Conservation (phyloP, 106 monocot genomes). For the Hemerocallis citrina region DNA sequence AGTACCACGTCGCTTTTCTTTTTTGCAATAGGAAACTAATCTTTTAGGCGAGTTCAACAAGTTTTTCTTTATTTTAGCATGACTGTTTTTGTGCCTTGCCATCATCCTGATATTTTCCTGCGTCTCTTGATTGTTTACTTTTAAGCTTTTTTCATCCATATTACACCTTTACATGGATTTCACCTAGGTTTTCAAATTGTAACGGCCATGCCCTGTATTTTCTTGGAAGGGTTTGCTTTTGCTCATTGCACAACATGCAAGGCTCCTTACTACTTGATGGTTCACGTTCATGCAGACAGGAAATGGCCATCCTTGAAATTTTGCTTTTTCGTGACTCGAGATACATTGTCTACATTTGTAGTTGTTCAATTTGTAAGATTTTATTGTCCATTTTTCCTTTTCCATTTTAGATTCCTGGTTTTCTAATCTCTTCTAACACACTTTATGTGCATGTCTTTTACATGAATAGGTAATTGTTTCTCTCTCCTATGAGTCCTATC, state of each 20-base stretch:
- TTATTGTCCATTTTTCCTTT: background rate
- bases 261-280: slow-evolving; percentile 91
- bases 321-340: slow-evolving; percentile 89
- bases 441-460: slow-evolving; percentile 1
- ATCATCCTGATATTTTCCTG: background rate
- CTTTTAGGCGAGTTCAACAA: too few relatives aligned
- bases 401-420: background rate
- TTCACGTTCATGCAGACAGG: slow-evolving; percentile 74
- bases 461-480: slow-evolving; percentile 60
- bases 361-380: slow-evolving; percentile 81
- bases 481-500: slow-evolving; percentile 59
- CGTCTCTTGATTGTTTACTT: background rate
- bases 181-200: background rate
- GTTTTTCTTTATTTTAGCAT: too few relatives aligned
- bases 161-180: background rate
- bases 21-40: too few relatives aligned
- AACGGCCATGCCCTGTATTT: slow-evolving; percentile 4
- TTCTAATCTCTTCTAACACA: background rate
- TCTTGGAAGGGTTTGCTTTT: slow-evolving; percentile 98
- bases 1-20: too few relatives aligned
- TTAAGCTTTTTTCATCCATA: background rate
- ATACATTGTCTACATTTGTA: slow-evolving; percentile 73
- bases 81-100: too few relatives aligned
- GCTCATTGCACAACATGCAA: slow-evolving; percentile 99
- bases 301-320: slow-evolving; percentile 96